A percentile compares a stretch with the other conserved stretches of the same genome.
These are phyloP conservation scores for Podaxis sp. DNA, from an alignment of 768 basidiomycete genomes.

Conservation along the genomic window DNA sequence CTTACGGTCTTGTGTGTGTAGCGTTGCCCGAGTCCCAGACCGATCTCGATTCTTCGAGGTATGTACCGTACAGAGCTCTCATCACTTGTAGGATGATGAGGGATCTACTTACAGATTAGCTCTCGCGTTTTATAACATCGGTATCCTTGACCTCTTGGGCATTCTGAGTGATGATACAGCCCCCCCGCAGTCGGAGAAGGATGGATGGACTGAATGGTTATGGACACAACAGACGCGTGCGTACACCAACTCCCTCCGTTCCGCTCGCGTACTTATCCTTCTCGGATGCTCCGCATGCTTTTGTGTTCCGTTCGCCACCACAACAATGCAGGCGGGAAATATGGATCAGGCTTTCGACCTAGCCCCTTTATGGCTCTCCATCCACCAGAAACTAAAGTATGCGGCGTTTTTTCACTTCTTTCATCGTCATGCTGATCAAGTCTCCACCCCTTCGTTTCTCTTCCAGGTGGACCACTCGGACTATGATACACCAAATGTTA, in stretches of 20 bases:
- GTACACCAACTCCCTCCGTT: slow-evolving; percentile 2
- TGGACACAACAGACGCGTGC: slow-evolving; percentile 78
- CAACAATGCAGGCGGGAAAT: slow-evolving; percentile 41
- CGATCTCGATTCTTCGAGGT: slow-evolving; percentile 74
- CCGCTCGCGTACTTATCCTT: background rate
- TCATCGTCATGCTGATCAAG: background rate
- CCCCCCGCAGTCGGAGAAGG: slow-evolving; percentile 48
- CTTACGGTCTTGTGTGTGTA: slow-evolving; percentile 14
- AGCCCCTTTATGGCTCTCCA: slow-evolving; percentile 61
- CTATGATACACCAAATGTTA: slow-evolving; percentile 75
- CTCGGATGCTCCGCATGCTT: background rate
- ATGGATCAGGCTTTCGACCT: slow-evolving; percentile 70
- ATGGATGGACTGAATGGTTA: slow-evolving; percentile 76
- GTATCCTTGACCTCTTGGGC: slow-evolving; percentile 75
- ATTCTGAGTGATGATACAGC: slow-evolving; percentile 27
- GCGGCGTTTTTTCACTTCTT: background rate
- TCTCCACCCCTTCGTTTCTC: background rate
- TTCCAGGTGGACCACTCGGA: slow-evolving; percentile 31
- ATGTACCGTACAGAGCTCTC: slow-evolving; percentile 1
- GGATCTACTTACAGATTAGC: slow-evolving; percentile 53
- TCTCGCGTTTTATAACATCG: slow-evolving; percentile 84
- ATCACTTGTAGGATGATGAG: background rate
- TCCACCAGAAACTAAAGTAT: slow-evolving; percentile 15
- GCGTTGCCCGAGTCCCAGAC: slow-evolving; percentile 66
- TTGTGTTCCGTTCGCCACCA: too few species aligned